Evolutionary conservation across 1,284 basidiomycete species (phyloP), one percentile per base, ranked within the genome.

Genomic region (Naganishia albida): DNA sequence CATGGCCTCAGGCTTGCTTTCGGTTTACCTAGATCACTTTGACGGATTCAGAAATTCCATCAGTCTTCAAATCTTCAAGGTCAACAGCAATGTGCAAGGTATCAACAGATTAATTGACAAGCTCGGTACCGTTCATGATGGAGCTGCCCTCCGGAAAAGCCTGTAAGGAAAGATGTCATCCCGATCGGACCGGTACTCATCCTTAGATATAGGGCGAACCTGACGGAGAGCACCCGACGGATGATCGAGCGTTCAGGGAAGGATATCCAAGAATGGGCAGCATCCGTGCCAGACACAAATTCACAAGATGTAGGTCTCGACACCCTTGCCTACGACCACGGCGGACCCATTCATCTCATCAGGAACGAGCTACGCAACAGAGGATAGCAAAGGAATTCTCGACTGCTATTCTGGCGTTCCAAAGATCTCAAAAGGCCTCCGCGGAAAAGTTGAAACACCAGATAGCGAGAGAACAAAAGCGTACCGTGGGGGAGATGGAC

Each of bases 31-130:
- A 68, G 69, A 73, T 16, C 70, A 74, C 15, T 99, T 97, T 78
- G 81, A 85, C 23, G 82, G 82, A 49, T 82, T 97, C 20, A 91
- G 96, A 73, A 88, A 88, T 28, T 89, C 89, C 20, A 83, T 99
- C 57, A 91, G 92, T 1, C 84, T 98, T 18, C 95, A 98, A 77
- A 90, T 97, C 67, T 98, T 99, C 87, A 97, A 98, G 85, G 93
- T 99, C 82, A 95, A 96, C 74, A 86, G 90, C 67, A 99, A 99
- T 79, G 93, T 98, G 7, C 90, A 94, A 72, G 94, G 91, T 15
- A 95, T 99, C 60, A 81, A 93, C 74, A 91, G 92, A 76, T 83
- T 95, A 25, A 89, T 99, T 13, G 91, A 96, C 73, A 89, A 95
- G 77, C 83, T 97, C 2, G 93, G 93, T 4, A 90, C 88, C 0